Conservation (phyloP, 202 grass and related monocot species). For the Saccharum hybrid region DNA sequence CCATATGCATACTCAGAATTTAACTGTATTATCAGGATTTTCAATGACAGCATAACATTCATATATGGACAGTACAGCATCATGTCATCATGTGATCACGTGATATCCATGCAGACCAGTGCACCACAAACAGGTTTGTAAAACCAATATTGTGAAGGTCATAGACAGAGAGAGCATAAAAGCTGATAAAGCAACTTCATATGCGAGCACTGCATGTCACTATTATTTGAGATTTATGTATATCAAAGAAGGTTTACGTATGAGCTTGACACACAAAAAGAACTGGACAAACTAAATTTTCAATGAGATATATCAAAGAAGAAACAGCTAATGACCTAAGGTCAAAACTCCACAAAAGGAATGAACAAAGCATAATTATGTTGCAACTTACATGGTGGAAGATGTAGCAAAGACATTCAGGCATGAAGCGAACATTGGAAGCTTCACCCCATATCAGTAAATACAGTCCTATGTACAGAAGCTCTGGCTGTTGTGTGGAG, state of each 20-base stretch:
- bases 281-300: slow-evolving; percentile 4
- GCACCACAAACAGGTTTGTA: not conserved
- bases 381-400: slow-evolving; percentile 85
- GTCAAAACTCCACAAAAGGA: slow-evolving; percentile 4
- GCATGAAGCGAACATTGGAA: slow-evolving; percentile 98
- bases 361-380: slow-evolving; percentile 1
- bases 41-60: slow-evolving; percentile 13
- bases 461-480: slow-evolving; percentile 93
- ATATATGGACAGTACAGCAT: not conserved
- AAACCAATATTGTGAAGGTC: not conserved
- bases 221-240: slow-evolving; percentile 6
- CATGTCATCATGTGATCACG: not conserved
- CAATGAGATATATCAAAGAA: slow-evolving; percentile 29
- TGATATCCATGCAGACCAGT: slow-evolving; percentile 8
- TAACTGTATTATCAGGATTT: slow-evolving; percentile 27
- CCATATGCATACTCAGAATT: not conserved
- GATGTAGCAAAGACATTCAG: slow-evolving; percentile 97
- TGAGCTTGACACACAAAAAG: slow-evolving; percentile 16
- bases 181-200: slow-evolving; percentile 20
- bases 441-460: slow-evolving; percentile 99
- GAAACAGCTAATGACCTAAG: slow-evolving; percentile 1
- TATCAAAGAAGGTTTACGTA: not conserved
- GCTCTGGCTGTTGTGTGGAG: slow-evolving; percentile 61
- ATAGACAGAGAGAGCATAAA: not conserved
- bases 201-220: slow-evolving; percentile 11